Base-by-base conservation (phyloP, 2,329 filamentous ascomycete genomes). In the Dryadomyces quercus-mongolicae region DNA sequence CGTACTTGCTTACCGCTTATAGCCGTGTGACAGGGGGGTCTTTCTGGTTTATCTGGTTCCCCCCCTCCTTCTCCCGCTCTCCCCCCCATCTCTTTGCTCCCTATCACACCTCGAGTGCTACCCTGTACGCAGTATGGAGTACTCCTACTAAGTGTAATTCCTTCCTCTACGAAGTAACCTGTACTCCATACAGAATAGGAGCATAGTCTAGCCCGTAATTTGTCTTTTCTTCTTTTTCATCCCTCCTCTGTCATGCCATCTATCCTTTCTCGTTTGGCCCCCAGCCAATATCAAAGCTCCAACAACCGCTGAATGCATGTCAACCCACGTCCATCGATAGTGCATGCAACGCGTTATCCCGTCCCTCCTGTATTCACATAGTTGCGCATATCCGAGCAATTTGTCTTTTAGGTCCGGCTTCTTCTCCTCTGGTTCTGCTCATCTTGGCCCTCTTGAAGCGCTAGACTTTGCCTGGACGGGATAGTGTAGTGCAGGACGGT, bases 211-310 rank as follows among this genome's bases (percentile, higher is more conserved):
- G 36, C 36, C 15, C 31, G n/a, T 20, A 20, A 25, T 18, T 15
- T 18, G 36, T 38, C 13, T 38, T 38, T 31, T 3, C 18, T 43
- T 42, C 31, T 47, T n/a, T 22, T 5, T 6, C 25, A n/a, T n/a
- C n/a, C n/a, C n/a, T n/a, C 40, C 31, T 44, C 46, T 25, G n/a
- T 48, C 44, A 46, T 46, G 44, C 44, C n/a, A 46, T 46, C 44
- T 21, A 12, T 22, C 44, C 20, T 9, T 31, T 16, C 12, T 36
- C 47, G 36, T 16, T 31, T 49, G 9, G 15, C 18, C 20, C 48
- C 65, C 71, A 71, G 69, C 76, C 76, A 80, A 79, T 80, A 77
- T 78, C 69, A 71, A 69, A 67, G 66, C 66, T 63, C 68, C 64
- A 65, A 69, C 74, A 70, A 63, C 72, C 72, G 73, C 74, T 71